Evolutionary conservation across 169 alveolate genomes (phyloP).

Genomic region (Cryptosporidium canis): DNA sequence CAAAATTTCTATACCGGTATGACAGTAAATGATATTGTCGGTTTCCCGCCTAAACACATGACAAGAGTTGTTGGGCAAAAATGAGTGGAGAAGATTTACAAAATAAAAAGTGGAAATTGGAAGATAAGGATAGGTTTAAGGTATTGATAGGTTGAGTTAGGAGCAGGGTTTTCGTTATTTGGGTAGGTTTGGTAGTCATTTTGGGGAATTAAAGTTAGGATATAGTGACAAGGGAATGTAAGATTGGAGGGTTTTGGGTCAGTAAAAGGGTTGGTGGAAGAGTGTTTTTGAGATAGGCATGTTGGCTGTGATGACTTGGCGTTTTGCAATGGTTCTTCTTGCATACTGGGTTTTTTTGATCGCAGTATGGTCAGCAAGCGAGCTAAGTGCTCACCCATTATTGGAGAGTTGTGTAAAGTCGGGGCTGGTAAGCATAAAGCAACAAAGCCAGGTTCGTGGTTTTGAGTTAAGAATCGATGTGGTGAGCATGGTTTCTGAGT

Average conservation of each 20-base stretch:
- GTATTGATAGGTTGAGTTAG: no score
- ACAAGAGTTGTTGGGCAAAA: neutral
- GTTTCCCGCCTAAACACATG: neutral
- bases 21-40: neutral
- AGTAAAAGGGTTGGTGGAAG: neutral
- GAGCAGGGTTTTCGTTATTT: no score
- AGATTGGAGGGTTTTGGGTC: neutral
- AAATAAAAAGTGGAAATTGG: no score
- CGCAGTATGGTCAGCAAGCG: neutral
- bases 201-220: neutral
- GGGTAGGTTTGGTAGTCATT: no score
- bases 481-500: neutral
- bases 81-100: neutral
- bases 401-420: neutral
- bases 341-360: neutral
- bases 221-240: neutral
- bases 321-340: neutral
- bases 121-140: no score
- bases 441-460: neutral
- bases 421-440: neutral
- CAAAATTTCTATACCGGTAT: constrained; percentile 3
- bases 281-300: neutral
- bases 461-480: neutral
- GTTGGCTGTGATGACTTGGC: neutral
- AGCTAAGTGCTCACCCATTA: neutral